Evolutionary conservation across 768 basidiomycete genomes (phyloP).

Genomic region (Daedalea quercina): DNA sequence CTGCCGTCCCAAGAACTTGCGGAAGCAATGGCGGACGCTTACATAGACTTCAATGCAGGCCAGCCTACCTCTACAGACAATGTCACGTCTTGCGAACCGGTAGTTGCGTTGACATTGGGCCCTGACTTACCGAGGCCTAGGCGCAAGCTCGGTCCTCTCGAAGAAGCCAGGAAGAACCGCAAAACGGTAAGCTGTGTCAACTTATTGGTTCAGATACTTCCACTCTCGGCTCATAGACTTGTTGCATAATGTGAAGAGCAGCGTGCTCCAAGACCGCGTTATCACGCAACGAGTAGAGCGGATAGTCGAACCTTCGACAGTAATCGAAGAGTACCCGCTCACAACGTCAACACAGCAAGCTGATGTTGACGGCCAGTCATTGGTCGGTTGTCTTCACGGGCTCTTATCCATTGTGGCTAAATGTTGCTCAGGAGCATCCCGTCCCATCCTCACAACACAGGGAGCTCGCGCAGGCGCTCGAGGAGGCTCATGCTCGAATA

Average conservation of each 20-base stretch:
- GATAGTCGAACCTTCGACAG: too few relatives aligned
- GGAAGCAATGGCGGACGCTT: constrained; percentile 17
- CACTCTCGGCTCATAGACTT: background rate
- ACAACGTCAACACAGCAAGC: constrained; percentile 16
- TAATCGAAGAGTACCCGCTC: constrained; percentile 6
- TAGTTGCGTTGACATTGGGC: constrained; percentile 1
- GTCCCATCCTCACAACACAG: background rate
- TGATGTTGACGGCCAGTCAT: constrained; percentile 14
- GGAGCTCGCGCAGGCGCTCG: background rate
- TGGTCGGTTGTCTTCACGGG: too few relatives aligned
- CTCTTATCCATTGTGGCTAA: too few relatives aligned
- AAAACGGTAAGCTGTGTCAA: background rate
- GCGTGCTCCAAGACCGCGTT: too few relatives aligned
- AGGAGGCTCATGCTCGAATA: background rate
- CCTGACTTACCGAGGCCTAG: constrained; percentile 2
- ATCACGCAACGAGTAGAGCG: too few relatives aligned
- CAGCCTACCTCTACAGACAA: constrained; percentile 17
- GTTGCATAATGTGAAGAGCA: background rate
- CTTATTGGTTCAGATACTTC: background rate
- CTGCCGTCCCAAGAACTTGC: background rate
- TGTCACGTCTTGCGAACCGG: background rate
- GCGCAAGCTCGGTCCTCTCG: background rate
- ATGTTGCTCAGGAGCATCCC: background rate
- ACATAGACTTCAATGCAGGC: constrained; percentile 25
- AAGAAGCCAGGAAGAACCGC: background rate